Percentiles rank a stretch among this genome's conserved stretches.
Evolutionary conservation across 192 early-diverging fungal genomes (phyloP).

Genomic region (Coemansia sp.): DNA sequence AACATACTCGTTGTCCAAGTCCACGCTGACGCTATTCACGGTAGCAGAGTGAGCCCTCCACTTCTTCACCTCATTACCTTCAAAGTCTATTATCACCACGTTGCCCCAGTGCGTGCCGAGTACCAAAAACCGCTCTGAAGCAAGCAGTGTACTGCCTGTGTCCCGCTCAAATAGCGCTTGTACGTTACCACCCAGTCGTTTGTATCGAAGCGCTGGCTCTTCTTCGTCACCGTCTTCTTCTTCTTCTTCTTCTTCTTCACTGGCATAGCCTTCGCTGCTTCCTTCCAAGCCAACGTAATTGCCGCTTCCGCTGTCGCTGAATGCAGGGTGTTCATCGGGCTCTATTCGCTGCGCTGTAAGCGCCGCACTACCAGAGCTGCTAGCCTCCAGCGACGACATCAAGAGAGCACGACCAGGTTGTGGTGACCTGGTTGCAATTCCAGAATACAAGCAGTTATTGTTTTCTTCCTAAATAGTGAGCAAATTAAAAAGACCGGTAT

Average conservation of each 20-base stretch:
- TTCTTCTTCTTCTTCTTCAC: conserved; percentile 57
- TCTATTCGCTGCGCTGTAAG: neutral
- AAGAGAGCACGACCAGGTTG: neutral
- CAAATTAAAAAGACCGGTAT: too few species aligned
- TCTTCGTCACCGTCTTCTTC: conserved; percentile 74
- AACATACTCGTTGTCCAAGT: conserved; percentile 81
- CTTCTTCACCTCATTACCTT: conserved; percentile 84
- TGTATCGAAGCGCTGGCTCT: conserved; percentile 90
- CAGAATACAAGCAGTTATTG: too few species aligned
- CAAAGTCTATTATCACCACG: conserved; percentile 87
- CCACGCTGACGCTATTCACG: conserved; percentile 86
- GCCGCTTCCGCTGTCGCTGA: neutral
- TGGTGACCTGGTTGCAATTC: neutral
- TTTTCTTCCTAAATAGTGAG: too few species aligned
- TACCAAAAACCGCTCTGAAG: conserved; percentile 84
- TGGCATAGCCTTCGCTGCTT: conserved; percentile 10
- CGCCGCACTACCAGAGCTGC: neutral
- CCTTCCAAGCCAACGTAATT: neutral
- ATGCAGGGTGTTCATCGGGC: neutral
- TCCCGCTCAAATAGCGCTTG: conserved; percentile 74
- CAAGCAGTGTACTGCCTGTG: conserved; percentile 75
- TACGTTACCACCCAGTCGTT: conserved; percentile 76
- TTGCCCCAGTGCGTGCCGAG: conserved; percentile 91
- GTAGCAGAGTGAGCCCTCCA: conserved; percentile 83
- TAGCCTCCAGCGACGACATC: neutral